These are phyloP conservation scores for Phialocephala sp. DNA, from an alignment of 2,329 filamentous ascomycete genomes.

Conservation along the genomic window DNA sequence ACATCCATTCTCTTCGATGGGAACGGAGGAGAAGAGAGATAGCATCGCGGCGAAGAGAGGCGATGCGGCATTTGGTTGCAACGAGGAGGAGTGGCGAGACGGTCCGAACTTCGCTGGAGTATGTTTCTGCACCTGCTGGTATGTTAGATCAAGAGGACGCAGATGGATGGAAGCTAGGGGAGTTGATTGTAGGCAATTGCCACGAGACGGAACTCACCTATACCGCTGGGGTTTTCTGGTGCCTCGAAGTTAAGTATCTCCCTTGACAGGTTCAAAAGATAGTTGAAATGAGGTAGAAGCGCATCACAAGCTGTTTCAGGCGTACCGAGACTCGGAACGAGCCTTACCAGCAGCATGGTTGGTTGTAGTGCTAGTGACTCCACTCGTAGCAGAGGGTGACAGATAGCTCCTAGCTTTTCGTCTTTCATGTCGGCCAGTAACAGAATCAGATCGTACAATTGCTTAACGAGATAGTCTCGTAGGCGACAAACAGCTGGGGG, in stretches of 20 bases:
- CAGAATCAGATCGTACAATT: slow-evolving; percentile 22
- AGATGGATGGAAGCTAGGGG: neutral
- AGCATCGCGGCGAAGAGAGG: slow-evolving; percentile 60
- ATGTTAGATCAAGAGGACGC: slow-evolving; percentile 5
- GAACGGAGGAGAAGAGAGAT: slow-evolving; percentile 65
- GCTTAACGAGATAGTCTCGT: slow-evolving; percentile 27
- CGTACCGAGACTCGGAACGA: slow-evolving; percentile 24
- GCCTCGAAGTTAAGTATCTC: slow-evolving; percentile 51
- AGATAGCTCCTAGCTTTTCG: slow-evolving; percentile 46
- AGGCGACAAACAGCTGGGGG: slow-evolving; percentile 13
- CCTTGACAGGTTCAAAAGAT: slow-evolving; percentile 54
- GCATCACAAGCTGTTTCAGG: slow-evolving; percentile 28
- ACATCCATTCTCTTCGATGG: slow-evolving; percentile 69
- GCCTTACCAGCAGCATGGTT: slow-evolving; percentile 18
- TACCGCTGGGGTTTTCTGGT: slow-evolving; percentile 9
- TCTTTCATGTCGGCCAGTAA: slow-evolving; percentile 46
- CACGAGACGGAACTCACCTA: slow-evolving; percentile 16
- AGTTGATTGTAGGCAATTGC: too few species aligned
- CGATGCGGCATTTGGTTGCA: slow-evolving; percentile 67
- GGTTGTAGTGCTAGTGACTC: slow-evolving; percentile 26
- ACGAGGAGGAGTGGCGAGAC: slow-evolving; percentile 67
- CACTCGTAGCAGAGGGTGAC: slow-evolving; percentile 28
- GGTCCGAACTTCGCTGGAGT: slow-evolving; percentile 49
- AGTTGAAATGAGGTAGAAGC: slow-evolving; percentile 56
- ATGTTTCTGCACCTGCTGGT: slow-evolving; percentile 24